phyloP scores from a whole-genome alignment of 2,329 filamentous ascomycete species.

The Cercospora zeae-maydis region DNA sequence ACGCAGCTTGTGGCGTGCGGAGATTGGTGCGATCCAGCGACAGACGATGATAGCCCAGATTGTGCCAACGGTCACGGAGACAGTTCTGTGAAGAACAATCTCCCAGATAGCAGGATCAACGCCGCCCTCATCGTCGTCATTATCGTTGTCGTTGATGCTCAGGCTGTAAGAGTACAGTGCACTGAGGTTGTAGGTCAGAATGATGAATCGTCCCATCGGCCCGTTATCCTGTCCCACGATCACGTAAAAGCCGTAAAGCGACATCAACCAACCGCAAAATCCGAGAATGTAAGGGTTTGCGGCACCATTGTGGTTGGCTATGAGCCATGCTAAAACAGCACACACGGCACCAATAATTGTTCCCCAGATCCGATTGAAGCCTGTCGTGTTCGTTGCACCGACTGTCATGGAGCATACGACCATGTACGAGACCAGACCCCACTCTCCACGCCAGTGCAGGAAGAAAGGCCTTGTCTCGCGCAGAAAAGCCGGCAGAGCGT shows the following conservation, averaged over 20 bases:
- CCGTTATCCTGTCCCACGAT: slow-evolving; percentile 81
- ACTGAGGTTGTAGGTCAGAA: slow-evolving; percentile 93
- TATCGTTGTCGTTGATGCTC: slow-evolving; percentile 70
- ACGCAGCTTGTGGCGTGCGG: slow-evolving; percentile 80
- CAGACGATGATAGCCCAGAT: slow-evolving; percentile 91
- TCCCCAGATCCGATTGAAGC: slow-evolving; percentile 78
- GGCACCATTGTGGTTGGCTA: slow-evolving; percentile 50
- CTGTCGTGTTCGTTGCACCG: slow-evolving; percentile 90
- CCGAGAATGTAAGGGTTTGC: slow-evolving; percentile 74
- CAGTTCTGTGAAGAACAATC: slow-evolving; percentile 82
- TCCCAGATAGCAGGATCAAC: slow-evolving; percentile 78
- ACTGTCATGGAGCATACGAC: slow-evolving; percentile 97
- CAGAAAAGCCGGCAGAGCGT: slow-evolving; percentile 85
- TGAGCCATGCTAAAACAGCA: slow-evolving; percentile 73
- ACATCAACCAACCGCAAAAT: slow-evolving; percentile 73
- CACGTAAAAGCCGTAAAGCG: slow-evolving; percentile 72
- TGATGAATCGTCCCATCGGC: slow-evolving; percentile 86
- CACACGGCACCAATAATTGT: slow-evolving; percentile 76
- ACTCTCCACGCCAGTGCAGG: slow-evolving; percentile 87
- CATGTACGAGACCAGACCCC: slow-evolving; percentile 96
- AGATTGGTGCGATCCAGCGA: slow-evolving; percentile 88
- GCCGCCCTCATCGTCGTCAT: slow-evolving; percentile 83
- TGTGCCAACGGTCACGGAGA: slow-evolving; percentile 80
- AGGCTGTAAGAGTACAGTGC: slow-evolving; percentile 92
- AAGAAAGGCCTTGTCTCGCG: slow-evolving; percentile 74